Conservation (phyloP, 371 early-diverging fungal genomes). For the Gilbertella persicaria region DNA sequence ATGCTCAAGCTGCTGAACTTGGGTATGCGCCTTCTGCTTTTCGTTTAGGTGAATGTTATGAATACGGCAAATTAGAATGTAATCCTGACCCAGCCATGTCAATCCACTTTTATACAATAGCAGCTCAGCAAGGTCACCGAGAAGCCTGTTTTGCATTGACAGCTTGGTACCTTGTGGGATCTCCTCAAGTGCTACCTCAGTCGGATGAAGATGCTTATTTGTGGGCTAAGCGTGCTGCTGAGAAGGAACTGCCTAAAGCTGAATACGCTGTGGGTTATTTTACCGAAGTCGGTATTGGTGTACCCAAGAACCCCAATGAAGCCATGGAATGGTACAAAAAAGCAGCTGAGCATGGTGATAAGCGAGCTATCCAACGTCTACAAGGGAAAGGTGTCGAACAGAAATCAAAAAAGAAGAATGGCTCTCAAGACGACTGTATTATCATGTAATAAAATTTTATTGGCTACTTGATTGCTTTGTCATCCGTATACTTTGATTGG, state of each 20-base stretch:
- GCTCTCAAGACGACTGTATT: slow-evolving; percentile 47
- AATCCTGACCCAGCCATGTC: slow-evolving; percentile 67
- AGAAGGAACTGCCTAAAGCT: slow-evolving; percentile 83
- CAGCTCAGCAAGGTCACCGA: slow-evolving; percentile 89
- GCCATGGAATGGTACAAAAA: slow-evolving; percentile 83
- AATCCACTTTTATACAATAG: slow-evolving; percentile 75
- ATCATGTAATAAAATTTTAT: slow-evolving; percentile 43
- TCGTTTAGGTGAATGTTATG: slow-evolving; percentile 79
- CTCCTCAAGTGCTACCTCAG: slow-evolving; percentile 73
- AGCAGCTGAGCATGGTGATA: slow-evolving; percentile 82
- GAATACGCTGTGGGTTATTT: slow-evolving; percentile 90
- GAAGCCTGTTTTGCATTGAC: slow-evolving; percentile 89
- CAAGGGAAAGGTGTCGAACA: slow-evolving; percentile 46
- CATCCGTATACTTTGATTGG: not conserved
- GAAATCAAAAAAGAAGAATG: slow-evolving; percentile 41
- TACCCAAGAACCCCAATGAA: slow-evolving; percentile 62
- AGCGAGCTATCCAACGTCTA: slow-evolving; percentile 69
- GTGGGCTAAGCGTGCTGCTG: slow-evolving; percentile 88
- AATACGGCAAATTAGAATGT: slow-evolving; percentile 74
- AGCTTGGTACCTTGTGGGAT: slow-evolving; percentile 91
- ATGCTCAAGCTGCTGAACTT: slow-evolving; percentile 74
- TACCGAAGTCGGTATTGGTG: slow-evolving; percentile 82
- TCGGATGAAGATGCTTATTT: slow-evolving; percentile 87
- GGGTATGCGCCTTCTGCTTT: slow-evolving; percentile 80
- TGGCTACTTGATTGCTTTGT: not conserved